Evolutionary conservation across 371 early-diverging fungal genomes (phyloP).

Genomic region (Mortierella sp.): DNA sequence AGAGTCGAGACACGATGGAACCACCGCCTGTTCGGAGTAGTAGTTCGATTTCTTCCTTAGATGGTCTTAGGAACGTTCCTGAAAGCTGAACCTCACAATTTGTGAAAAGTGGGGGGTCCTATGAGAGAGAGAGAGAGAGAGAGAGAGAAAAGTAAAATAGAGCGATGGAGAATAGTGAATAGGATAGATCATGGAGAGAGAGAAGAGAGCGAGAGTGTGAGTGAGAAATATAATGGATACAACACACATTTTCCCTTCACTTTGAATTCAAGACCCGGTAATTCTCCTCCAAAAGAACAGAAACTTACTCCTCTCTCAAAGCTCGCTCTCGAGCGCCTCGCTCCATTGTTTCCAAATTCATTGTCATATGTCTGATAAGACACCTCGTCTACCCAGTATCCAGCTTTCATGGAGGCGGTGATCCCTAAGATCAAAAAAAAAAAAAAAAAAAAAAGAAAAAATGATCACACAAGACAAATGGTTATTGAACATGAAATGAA

Average conservation of each 20-base stretch:
- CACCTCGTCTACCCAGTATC: conserved; percentile 44
- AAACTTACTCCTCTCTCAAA: conserved; percentile 19
- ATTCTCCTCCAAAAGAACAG: too few relatives aligned
- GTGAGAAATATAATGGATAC: neutral
- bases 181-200: neutral
- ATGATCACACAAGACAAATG: too few relatives aligned
- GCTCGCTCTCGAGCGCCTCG: conserved; percentile 27
- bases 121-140: neutral
- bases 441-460: neutral
- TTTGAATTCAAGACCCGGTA: too few relatives aligned
- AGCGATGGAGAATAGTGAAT: too few relatives aligned
- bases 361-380: conserved; percentile 32
- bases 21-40: conserved; percentile 42
- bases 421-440: conserved; percentile 23
- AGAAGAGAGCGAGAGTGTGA: too few relatives aligned
- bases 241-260: too few relatives aligned
- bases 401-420: conserved; percentile 28
- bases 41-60: conserved; percentile 31
- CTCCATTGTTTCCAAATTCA: conserved; percentile 40
- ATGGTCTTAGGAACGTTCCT: conserved; percentile 19
- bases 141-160: neutral
- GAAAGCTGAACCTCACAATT: conserved; percentile 36
- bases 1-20: conserved; percentile 21
- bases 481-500: too few relatives aligned
- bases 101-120: conserved; percentile 36